Evolutionary conservation across 257 asterid species (phyloP).

Genomic region (Penstemon davidsonii): DNA sequence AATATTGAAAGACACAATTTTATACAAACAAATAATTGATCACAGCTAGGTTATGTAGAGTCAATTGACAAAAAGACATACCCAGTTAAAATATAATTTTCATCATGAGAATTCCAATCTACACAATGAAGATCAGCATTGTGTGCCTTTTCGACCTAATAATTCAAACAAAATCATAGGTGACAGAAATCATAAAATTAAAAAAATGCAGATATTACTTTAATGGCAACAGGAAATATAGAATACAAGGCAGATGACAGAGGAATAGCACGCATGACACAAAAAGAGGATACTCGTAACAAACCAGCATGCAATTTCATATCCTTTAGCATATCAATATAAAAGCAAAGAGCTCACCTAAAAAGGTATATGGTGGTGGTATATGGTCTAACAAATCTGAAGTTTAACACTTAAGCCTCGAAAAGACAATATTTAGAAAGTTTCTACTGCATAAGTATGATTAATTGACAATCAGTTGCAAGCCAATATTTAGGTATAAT

Average conservation of each 20-base stretch:
- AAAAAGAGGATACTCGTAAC: not conserved
- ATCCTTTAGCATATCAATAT: not conserved
- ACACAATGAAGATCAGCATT: slow-evolving; percentile 97
- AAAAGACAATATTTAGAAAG: slow-evolving; percentile 8
- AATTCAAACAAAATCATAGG: slow-evolving; percentile 28
- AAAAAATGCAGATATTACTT: slow-evolving; percentile 23
- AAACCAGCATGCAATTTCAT: not conserved
- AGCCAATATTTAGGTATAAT: not conserved
- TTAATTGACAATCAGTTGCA: not conserved
- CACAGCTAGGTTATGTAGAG: slow-evolving; percentile 5
- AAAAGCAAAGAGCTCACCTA: slow-evolving; percentile 4
- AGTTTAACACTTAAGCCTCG: slow-evolving; percentile 9
- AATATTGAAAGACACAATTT: slow-evolving; percentile 3
- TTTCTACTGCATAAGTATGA: not conserved
- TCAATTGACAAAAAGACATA: slow-evolving; percentile 26
- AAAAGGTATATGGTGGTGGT: not conserved
- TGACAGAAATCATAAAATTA: slow-evolving; percentile 24
- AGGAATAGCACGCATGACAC: slow-evolving; percentile 18
- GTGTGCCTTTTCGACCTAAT: slow-evolving; percentile 94
- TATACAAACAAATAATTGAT: slow-evolving; percentile 8
- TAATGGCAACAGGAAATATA: slow-evolving; percentile 18
- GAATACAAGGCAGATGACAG: not conserved
- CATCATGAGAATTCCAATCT: slow-evolving; percentile 95
- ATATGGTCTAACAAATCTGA: slow-evolving; percentile 1
- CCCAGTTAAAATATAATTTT: slow-evolving; percentile 91